A percentile compares a stretch with the other conserved stretches of the same genome.
phyloP scores from a whole-genome alignment of 106 monocot species.

The Dioscorea zingiberensis region DNA sequence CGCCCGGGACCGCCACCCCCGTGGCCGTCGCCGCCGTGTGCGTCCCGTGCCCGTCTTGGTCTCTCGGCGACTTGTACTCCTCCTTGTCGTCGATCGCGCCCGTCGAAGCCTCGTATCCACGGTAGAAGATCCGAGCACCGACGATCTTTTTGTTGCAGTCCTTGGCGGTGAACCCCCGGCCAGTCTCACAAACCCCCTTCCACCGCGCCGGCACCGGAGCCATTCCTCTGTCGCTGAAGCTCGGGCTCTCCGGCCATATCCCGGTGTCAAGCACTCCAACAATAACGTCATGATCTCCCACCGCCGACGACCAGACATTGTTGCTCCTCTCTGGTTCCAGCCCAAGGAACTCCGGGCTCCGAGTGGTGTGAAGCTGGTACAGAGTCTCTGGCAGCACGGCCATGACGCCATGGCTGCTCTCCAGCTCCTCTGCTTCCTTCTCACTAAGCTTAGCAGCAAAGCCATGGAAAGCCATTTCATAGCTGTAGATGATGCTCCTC shows the following conservation, averaged over 20 bases:
- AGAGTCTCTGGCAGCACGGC: slow-evolving; percentile 49
- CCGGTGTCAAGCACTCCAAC: slow-evolving; percentile 84
- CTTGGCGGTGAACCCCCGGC: slow-evolving; percentile 33
- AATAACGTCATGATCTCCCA: slow-evolving; percentile 48
- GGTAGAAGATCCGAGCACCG: slow-evolving; percentile 76
- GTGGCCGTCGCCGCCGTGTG: slow-evolving; percentile 85
- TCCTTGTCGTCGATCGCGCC: slow-evolving; percentile 54
- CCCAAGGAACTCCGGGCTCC: slow-evolving; percentile 74
- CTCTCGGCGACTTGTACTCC: slow-evolving; percentile 72
- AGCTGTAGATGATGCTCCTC: slow-evolving; percentile 71
- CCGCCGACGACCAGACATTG: slow-evolving; percentile 24
- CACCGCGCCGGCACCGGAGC: slow-evolving; percentile 41
- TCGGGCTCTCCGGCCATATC: slow-evolving; percentile 83
- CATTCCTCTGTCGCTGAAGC: slow-evolving; percentile 63
- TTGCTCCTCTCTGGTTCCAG: slow-evolving; percentile 25
- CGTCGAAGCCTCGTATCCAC: slow-evolving; percentile 66
- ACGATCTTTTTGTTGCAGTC: slow-evolving; percentile 76
- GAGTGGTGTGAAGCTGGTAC: slow-evolving; percentile 67
- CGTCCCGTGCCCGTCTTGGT: slow-evolving; percentile 91
- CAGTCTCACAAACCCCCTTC: slow-evolving; percentile 67
- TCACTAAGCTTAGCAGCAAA: slow-evolving; percentile 46
- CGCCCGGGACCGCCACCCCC: slow-evolving; percentile 49
- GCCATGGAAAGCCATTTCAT: slow-evolving; percentile 59
- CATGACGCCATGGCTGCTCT: slow-evolving; percentile 30
- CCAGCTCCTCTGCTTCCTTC: slow-evolving; percentile 35